Base-by-base conservation (phyloP, 768 basidiomycete species). In the Mycena floridula region DNA sequence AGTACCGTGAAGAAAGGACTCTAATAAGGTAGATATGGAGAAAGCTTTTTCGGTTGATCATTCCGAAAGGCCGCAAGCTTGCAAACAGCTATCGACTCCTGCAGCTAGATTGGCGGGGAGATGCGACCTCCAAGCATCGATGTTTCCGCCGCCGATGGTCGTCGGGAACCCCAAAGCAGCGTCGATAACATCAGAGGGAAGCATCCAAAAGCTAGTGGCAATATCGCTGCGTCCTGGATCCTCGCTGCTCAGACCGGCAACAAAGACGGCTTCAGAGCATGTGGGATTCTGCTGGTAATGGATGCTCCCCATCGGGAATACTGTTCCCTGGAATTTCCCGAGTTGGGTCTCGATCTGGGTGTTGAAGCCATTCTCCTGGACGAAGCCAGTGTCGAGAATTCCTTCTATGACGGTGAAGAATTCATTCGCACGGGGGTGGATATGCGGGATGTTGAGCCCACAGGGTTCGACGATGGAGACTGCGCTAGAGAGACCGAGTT, bases 381-480 rank as follows among this genome's bases (percentile, higher is more conserved):
- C n/a, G n/a, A n/a, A n/a, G n/a, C n/a, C n/a, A n/a, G n/a, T n/a
- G n/a, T n/a, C n/a, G 25, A 61, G 25, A 35, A 56, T 54, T n/a
- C 60, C 60, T 39, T 62, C 58, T 38, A 62, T 48, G 26, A 53
- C 44, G 46, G 59, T 61, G 43, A 59, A 43, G 24, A 66, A 50
- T 54, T 66, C 63, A 16, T 59, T 59, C 8, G 63, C 64, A 23
- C 62, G 63, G 6, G 61, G 62, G 41, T 65, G 64, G 4, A 54
- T 58, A 50, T 66, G 64, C 9, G 64, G 63, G 7, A 60, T 65
- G 57, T 66, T n/a, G n/a, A n/a, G n/a, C n/a, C n/a, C n/a, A n/a
- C n/a, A n/a, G n/a, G n/a, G n/a, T n/a, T n/a, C n/a, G 63, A 40
- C 39, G 37, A 24, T 15, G 9, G 43, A 46, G 20, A 52, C 21